Evolutionary conservation across 805 yeast genomes (phyloP), one percentile per base, ranked within the genome.

Genomic region (Saccharomycopsis vini): DNA sequence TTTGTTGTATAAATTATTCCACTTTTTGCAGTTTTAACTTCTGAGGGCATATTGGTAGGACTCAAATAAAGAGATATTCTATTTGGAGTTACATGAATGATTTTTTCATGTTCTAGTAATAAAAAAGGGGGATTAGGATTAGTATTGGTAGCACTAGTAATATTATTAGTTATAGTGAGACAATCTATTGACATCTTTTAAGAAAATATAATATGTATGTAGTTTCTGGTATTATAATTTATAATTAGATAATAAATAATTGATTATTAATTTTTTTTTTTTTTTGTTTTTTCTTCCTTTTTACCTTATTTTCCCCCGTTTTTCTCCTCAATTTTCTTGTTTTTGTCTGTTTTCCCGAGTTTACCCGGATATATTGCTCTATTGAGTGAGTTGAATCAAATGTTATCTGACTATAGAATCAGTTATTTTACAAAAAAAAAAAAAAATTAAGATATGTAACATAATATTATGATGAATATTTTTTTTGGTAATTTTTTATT

Each of bases 51-150:
- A 19, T 35, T 10, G 13, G 16, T 54, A 43, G 9, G 60, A 54
- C 15, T 62, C 60, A 3, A 68, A 63, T 18, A 7, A 16, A 48
- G 20, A n/a, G 47, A 36, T 23, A 48, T 34, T 31, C 51, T 34
- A 13, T 39, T 28, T 12, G 46, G 46, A n/a, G 43, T 26, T 13
- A 16, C 32, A 37, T 45, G 36, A 5, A 21, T 30, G n/a, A 48
- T 20, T 13, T 9, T 15, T 21, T 48, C 51, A 20, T 38, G n/a
- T 16, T 39, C 45, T 13, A 48, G 26, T 9, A 40, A 34, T n/a
- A 43, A 16, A 26, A 44, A 48, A 6, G 51, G 51, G 4, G 45
- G 19, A 30, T 39, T 43, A 22, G 16, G 9, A n/a, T n/a, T n/a
- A n/a, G n/a, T n/a, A n/a, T n/a, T n/a, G n/a, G n/a, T n/a, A 12